Conservation (phyloP, 208 protist genomes). For the Leishmania lainsoni region DNA sequence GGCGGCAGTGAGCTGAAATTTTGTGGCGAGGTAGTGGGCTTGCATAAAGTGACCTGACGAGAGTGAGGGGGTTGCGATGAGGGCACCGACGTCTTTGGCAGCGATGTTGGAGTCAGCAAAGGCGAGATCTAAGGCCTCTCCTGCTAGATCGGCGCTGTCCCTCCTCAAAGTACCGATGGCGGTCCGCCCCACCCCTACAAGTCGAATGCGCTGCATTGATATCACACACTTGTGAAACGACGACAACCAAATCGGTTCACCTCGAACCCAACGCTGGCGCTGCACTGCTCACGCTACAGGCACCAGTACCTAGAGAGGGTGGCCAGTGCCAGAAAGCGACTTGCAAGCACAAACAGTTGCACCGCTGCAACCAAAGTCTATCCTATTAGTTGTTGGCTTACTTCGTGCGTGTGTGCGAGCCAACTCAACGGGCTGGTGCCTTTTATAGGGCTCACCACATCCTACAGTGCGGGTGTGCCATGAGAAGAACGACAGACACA, state of each 20-base stretch:
- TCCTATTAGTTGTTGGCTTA: not conserved
- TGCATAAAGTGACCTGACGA: conserved; percentile 76
- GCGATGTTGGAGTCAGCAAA: conserved; percentile 53
- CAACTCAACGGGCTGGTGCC: not conserved
- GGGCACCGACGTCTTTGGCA: conserved; percentile 53
- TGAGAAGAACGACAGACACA: not conserved
- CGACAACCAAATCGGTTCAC: not conserved
- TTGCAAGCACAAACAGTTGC: not conserved
- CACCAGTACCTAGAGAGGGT: not conserved
- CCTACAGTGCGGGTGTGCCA: not conserved
- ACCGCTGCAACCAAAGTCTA: not conserved
- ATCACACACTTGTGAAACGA: not conserved
- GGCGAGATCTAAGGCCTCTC: conserved; percentile 53
- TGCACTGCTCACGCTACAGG: not conserved
- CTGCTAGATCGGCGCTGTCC: conserved; percentile 40
- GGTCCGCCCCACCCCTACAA: conserved; percentile 64
- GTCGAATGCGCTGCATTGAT: conserved; percentile 29
- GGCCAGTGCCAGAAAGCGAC: not conserved
- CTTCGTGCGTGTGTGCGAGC: not conserved
- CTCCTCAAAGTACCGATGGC: conserved; percentile 50
- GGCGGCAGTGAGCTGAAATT: conserved; percentile 32
- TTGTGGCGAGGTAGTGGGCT: conserved; percentile 69
- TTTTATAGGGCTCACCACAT: not conserved
- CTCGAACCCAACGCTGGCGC: not conserved
- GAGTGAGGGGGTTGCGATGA: conserved; percentile 83